Conservation (phyloP, 139 green algal species). For the Ettlia oleoabundans region DNA sequence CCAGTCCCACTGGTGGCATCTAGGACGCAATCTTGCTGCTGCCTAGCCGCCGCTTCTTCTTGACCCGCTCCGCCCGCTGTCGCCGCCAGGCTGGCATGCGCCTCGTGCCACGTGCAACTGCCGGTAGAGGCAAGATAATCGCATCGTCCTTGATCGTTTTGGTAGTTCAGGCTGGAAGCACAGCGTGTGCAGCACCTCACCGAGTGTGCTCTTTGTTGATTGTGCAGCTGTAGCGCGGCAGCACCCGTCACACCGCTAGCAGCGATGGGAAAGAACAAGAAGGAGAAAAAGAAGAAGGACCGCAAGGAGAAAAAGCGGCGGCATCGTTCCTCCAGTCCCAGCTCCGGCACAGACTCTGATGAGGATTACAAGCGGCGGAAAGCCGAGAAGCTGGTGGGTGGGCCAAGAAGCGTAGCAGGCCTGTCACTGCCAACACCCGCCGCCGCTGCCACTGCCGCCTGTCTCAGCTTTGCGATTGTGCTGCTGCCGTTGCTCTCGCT, state of each 20-base stretch:
- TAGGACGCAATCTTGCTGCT: too few relatives aligned
- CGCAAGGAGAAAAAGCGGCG: constrained; percentile 52
- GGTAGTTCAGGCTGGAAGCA: too few relatives aligned
- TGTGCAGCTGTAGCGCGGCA: neutral
- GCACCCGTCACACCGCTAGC: neutral
- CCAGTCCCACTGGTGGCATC: too few relatives aligned
- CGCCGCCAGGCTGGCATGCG: too few relatives aligned
- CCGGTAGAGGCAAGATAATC: too few relatives aligned
- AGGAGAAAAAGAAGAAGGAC: constrained; percentile 51
- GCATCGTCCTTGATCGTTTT: too few relatives aligned
- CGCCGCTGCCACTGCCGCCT: neutral
- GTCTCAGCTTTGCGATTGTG: too few relatives aligned
- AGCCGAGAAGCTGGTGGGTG: constrained; percentile 46
- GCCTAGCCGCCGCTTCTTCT: too few relatives aligned
- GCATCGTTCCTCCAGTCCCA: neutral
- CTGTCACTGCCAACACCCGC: neutral
- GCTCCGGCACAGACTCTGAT: constrained; percentile 35
- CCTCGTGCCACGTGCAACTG: too few relatives aligned
- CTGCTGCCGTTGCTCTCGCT: too few relatives aligned
- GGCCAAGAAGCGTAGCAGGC: neutral
- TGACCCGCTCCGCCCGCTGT: too few relatives aligned
- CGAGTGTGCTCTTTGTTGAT: neutral
- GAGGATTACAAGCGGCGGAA: constrained; percentile 45
- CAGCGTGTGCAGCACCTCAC: too few relatives aligned
- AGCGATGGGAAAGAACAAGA: constrained; percentile 20